Conservation (phyloP, 768 basidiomycete species). For the Amanita thiersii region DNA sequence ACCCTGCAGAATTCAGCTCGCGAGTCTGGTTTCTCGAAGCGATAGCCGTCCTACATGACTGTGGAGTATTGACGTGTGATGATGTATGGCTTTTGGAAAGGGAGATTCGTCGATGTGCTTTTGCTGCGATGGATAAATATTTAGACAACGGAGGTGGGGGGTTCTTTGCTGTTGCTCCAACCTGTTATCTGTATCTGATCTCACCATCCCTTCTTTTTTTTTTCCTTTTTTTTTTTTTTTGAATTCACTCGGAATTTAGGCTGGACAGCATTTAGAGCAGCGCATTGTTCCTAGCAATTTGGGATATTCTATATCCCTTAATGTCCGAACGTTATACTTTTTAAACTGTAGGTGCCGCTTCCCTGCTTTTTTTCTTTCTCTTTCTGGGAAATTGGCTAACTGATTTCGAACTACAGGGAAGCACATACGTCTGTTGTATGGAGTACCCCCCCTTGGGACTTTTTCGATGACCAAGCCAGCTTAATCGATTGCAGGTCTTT, state of each 20-base stretch:
- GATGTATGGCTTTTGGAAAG: slow-evolving; percentile 41
- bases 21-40: slow-evolving; percentile 42
- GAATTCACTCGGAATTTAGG: not conserved
- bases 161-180: not conserved
- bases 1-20: slow-evolving; percentile 31
- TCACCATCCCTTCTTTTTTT: too few species aligned
- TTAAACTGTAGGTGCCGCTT: not conserved
- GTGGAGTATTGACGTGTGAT: slow-evolving; percentile 37
- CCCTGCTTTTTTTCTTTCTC: not conserved
- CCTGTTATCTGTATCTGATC: too few species aligned
- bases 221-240: too few species aligned
- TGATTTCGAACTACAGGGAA: too few species aligned
- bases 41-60: slow-evolving; percentile 38
- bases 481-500: slow-evolving; percentile 4
- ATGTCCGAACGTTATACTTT: not conserved
- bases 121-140: slow-evolving; percentile 42
- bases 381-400: too few species aligned
- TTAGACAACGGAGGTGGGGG: slow-evolving; percentile 33
- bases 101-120: slow-evolving; percentile 37
- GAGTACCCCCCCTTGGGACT: too few species aligned
- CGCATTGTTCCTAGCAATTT: not conserved
- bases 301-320: not conserved
- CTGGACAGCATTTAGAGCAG: slow-evolving; percentile 3
- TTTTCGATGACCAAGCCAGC: not conserved
- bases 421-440: too few species aligned